Percentiles rank a stretch among this genome's conserved stretches.
Evolutionary conservation across 164 flowering plant genomes (phyloP).

Genomic region (Euptelea pleiosperma): DNA sequence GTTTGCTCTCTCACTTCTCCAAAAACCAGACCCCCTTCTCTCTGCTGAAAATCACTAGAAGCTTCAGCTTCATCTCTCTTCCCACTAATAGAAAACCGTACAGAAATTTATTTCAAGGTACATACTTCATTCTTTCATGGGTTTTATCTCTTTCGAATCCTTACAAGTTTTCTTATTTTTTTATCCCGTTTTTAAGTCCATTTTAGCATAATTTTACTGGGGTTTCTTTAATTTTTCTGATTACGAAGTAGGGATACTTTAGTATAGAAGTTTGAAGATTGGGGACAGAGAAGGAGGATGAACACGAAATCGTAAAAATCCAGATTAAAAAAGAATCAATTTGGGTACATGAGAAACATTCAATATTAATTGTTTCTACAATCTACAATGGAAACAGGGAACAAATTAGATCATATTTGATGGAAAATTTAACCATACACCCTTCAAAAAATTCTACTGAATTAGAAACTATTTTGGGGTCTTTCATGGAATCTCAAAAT

Average conservation of each 20-base stretch:
- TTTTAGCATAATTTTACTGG: no score
- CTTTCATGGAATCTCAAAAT: background rate
- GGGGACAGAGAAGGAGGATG: background rate
- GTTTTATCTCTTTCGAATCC: background rate
- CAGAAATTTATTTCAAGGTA: constrained; percentile 34
- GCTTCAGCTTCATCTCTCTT: constrained; percentile 24
- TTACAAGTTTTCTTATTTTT: background rate
- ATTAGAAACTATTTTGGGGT: background rate
- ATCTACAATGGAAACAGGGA: background rate
- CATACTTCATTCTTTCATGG: background rate
- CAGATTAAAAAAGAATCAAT: background rate
- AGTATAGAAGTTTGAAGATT: background rate
- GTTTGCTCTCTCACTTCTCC: constrained; percentile 23
- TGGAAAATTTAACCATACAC: background rate
- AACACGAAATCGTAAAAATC: background rate
- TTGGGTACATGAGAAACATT: background rate
- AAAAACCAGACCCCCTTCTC: constrained; percentile 16
- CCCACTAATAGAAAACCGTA: constrained; percentile 21
- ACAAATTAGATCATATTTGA: background rate
- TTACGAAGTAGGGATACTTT: background rate
- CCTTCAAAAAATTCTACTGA: background rate
- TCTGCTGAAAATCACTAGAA: constrained; percentile 10
- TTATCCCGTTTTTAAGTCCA: background rate
- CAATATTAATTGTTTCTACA: background rate
- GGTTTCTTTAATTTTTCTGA: background rate